Conservation (phyloP, 106 monocot genomes). For the Platanthera guangdongensis region DNA sequence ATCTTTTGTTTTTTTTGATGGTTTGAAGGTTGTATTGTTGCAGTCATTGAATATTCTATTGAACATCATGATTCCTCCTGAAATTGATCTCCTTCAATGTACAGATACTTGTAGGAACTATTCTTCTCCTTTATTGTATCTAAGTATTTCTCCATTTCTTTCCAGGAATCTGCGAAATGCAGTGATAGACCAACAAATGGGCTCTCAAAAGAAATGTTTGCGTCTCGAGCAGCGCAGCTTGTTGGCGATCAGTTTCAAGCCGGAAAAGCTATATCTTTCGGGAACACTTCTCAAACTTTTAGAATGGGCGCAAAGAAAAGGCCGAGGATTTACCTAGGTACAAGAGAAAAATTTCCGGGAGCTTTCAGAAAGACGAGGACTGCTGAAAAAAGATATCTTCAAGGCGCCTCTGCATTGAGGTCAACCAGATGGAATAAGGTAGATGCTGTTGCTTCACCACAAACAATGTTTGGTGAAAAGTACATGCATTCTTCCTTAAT, state of each 20-base stretch:
- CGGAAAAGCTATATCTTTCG: neutral
- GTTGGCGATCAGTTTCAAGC: neutral
- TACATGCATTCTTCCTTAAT: slow-evolving; percentile 33
- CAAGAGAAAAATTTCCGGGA: neutral
- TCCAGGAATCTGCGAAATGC: neutral
- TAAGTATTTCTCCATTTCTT: neutral
- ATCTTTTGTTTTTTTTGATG: neutral
- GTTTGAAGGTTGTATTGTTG: neutral
- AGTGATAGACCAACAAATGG: neutral
- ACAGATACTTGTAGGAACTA: neutral
- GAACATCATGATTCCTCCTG: slow-evolving; percentile 1
- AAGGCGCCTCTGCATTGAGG: neutral
- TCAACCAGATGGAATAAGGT: slow-evolving; percentile 11
- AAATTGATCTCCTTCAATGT: neutral
- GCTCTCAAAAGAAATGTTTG: neutral
- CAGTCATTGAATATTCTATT: neutral
- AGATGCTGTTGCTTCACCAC: slow-evolving; percentile 25
- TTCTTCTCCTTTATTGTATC: neutral
- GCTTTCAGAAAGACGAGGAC: slow-evolving; percentile 10
- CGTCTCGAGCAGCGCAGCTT: neutral
- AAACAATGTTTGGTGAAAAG: slow-evolving; percentile 28
- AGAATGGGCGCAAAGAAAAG: slow-evolving; percentile 16
- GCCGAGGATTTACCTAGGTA: neutral
- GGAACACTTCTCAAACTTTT: neutral
- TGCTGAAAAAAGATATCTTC: neutral